Base-by-base conservation (phyloP, 2,329 filamentous ascomycete species). In the Lachnellula hyalina region DNA sequence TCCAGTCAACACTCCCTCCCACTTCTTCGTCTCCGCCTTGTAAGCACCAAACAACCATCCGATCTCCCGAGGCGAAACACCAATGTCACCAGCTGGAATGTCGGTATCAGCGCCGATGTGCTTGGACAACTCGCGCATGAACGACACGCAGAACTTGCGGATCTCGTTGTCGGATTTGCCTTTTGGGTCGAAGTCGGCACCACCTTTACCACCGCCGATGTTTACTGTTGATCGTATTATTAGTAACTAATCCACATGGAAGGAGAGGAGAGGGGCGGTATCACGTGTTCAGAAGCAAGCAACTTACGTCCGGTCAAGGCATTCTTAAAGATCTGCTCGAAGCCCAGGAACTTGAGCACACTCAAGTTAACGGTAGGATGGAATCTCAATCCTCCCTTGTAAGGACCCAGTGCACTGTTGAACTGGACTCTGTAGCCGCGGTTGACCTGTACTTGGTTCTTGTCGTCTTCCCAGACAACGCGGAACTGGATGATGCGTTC, bases 301-400 rank as follows among this genome's bases (percentile, higher is more conserved):
- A 56, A 84, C 89, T 80, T 79, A 92, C 88, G 77, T 70, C 94
- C 94, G 59, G 94, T 97, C 65, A 97, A 79, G 65, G 94, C 94
- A 89, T 97, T 97, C 84, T 97, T 97, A 83, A 97, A 97, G 77
- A 93, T 95, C 79, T 97, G 94, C 85, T 99, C 94, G 70, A 97
- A 97, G 63, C 93, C 94, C 71, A 99, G 83, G 79, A 97, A 97
- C 81, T 99, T 99, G 68, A 99, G 84, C 69, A 87, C 84, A 60
- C 82, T 85, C 69, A 87, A 73, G 75, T 87, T 94, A 74, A 94
- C 90, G 11, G 86, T 85, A 60, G 93, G 94, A 75, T 99, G 94
- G 75, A 99, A 90, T 66, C 94, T 83, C 65, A 97, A 85, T 72
- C 94, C 94, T 64, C 94, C 94, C 84, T 97, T 97, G 87, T 96